Percentiles rank a stretch among this genome's conserved stretches.
These are phyloP conservation scores for Canna indica DNA, from an alignment of 176 grass and related monocot species.

Conservation along the genomic window DNA sequence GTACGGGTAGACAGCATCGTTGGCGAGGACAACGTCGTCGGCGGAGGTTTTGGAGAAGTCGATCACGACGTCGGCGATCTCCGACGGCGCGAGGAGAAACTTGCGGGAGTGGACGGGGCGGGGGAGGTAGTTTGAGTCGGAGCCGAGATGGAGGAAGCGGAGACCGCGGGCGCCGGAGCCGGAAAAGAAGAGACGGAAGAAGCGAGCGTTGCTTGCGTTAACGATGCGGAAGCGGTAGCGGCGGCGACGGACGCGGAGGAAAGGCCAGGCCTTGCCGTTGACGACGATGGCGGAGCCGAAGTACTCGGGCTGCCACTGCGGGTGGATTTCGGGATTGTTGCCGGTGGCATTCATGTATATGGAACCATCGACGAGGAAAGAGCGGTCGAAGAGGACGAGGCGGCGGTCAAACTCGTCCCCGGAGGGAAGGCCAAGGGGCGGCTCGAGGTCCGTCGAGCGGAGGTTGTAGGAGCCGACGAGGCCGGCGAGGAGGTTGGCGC, in stretches of 20 bases:
- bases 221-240: constrained; percentile 68
- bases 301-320: constrained; percentile 88
- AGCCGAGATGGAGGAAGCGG: constrained; percentile 36
- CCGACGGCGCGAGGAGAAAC: constrained; percentile 45
- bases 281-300: constrained; percentile 43
- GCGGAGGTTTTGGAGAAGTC: constrained; percentile 26
- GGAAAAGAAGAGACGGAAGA: constrained; percentile 45
- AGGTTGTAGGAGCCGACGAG: constrained; percentile 56
- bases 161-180: constrained; percentile 15
- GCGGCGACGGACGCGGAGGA: constrained; percentile 40
- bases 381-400: constrained; percentile 54
- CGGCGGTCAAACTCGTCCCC: constrained; percentile 36
- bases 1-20: constrained; percentile 64
- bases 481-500: constrained; percentile 67
- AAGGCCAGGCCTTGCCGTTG: constrained; percentile 74
- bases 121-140: constrained; percentile 51
- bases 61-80: constrained; percentile 40
- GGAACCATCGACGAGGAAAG: constrained; percentile 35
- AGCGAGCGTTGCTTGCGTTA: constrained; percentile 75
- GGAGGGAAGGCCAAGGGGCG: constrained; percentile 23
- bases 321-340: constrained; percentile 51
- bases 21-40: constrained; percentile 22
- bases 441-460: constrained; percentile 13
- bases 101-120: constrained; percentile 27
- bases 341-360: constrained; percentile 67